Base-by-base conservation (phyloP, 2,329 filamentous ascomycete species). In the Apiospora malaysiana region DNA sequence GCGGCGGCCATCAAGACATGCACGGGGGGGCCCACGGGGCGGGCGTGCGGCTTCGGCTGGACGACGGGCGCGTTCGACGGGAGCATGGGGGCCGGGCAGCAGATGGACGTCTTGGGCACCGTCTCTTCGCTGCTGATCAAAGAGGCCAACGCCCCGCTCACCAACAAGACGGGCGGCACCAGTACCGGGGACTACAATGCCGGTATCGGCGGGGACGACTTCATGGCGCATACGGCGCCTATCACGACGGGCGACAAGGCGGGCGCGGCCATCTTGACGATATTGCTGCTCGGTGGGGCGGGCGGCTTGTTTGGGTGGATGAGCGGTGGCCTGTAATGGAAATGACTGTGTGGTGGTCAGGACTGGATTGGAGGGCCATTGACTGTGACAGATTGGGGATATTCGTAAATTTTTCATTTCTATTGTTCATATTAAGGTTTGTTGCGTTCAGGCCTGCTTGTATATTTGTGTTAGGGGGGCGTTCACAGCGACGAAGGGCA, bases 101-200 rank as follows among this genome's bases (percentile, higher is more conserved):
- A 89, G 76, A 89, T 91, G 84, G 86, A 86, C 69, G 89, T 86
- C 0, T 80, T 91, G 18, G 85, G 86, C 37, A 85, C 89, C 4
- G 84, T 90, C 23, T 85, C 85, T 6, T 85, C 85, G 1, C 85
- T 87, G 5, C 79, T 91, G 63, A 82, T 88, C 63, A 77, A 79
- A 40, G 73, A 78, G 5, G 81, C 82, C 2, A 78, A 82, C 27
- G 73, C 78, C 1, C 85, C 86, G 0, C 79, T 85, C 21, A 87
- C 86, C 0, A 83, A 83, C 1, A 72, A 74, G 12, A 83, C 82
- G 1, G 89, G 88, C 68, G 89, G 89, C 69, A 89, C 83, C 1
- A 86, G 84, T 63, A 76, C 78, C 73, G 84, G 85, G 43, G 79
- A 87, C 70, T 79, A 80, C 5, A 81, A 84, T 71, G 84, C 85